Base-by-base conservation (phyloP, 1,139 yeast species). In the Hyphopichia fennica region DNA sequence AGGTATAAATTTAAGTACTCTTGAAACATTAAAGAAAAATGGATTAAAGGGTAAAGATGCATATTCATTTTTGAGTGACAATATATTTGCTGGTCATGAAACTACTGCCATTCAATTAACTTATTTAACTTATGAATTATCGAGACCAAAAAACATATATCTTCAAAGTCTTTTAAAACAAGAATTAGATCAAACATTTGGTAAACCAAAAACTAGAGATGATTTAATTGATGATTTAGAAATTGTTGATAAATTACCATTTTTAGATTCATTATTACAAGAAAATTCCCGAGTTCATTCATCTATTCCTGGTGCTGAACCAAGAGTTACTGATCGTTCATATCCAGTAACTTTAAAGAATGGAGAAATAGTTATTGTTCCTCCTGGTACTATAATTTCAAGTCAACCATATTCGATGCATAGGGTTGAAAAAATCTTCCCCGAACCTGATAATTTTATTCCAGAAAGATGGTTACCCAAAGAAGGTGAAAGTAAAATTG, bases 291-390 rank as follows among this genome's bases (percentile, higher is more conserved):
- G 91, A 40, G 65, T 84, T 1, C 87, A 83, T 59, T 68, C 88
- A 1, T 84, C 89, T 0, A 84, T 84, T 47, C 91, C 91, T 0
- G 90, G 90, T 0, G 79, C 84, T 33, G 89, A 84, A 56, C 90
- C 90, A 2, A 61, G 91, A 34, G 58, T 75, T 5, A 79, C 76
- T 9, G 64, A 63, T 43, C 50, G 54, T 39, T 50, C 55, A 4
- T 65, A 66, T 42, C 45, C 49, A 4, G 55, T 63, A 7, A 42
- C 44, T 0, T 36, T 60, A 7, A 45, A 52, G 3, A 48, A 53
- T 23, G 62, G 66, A 1, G 48, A 57, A 11, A 45, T 52, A 0
- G 56, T 69, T 1, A 44, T 43, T 0, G 54, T 83, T 15, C 88
- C 90, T 0, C 62, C 51, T 14, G 83, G 82, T 0, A 82, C 85